These are phyloP conservation scores for Hirsutella minnesotensis DNA, from an alignment of 2,329 filamentous ascomycete species.

Conservation along the genomic window DNA sequence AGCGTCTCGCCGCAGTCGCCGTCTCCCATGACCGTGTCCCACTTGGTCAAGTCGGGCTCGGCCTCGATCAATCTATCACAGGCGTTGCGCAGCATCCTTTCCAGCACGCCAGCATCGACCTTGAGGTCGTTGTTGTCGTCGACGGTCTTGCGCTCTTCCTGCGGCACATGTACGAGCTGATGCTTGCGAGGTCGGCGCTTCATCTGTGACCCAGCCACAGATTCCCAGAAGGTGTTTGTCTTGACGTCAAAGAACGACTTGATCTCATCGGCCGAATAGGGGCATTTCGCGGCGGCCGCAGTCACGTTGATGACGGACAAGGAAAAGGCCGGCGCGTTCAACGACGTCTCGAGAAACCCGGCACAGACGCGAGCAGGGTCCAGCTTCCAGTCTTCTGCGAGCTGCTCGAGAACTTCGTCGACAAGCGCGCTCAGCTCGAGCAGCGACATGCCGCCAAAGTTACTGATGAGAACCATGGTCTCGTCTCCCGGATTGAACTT, in stretches of 20 bases:
- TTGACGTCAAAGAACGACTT: conserved; percentile 52
- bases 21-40: conserved; percentile 53
- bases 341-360: conserved; percentile 58
- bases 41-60: conserved; percentile 50
- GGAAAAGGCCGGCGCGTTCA: conserved; percentile 61
- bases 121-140: conserved; percentile 29
- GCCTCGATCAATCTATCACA: conserved; percentile 42
- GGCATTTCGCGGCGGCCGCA: conserved; percentile 29
- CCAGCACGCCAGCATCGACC: conserved; percentile 40
- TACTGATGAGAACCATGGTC: conserved; percentile 42
- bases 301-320: conserved; percentile 53
- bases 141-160: conserved; percentile 21
- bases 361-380: conserved; percentile 42
- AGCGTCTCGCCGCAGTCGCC: conserved; percentile 55
- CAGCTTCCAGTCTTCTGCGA: conserved; percentile 33
- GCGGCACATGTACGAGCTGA: conserved; percentile 29
- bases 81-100: conserved; percentile 41
- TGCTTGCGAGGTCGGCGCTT: conserved; percentile 22
- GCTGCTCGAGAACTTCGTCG: conserved; percentile 39
- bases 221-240: conserved; percentile 46
- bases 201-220: conserved; percentile 33
- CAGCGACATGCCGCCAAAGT: conserved; percentile 46
- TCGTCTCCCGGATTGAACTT: conserved; percentile 34
- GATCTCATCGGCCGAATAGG: conserved; percentile 40
- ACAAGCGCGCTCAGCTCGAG: conserved; percentile 44